Percentiles rank a stretch among this genome's conserved stretches.
These are phyloP conservation scores for Prillingera fragicola DNA, from an alignment of 1,284 basidiomycete genomes.

Conservation along the genomic window DNA sequence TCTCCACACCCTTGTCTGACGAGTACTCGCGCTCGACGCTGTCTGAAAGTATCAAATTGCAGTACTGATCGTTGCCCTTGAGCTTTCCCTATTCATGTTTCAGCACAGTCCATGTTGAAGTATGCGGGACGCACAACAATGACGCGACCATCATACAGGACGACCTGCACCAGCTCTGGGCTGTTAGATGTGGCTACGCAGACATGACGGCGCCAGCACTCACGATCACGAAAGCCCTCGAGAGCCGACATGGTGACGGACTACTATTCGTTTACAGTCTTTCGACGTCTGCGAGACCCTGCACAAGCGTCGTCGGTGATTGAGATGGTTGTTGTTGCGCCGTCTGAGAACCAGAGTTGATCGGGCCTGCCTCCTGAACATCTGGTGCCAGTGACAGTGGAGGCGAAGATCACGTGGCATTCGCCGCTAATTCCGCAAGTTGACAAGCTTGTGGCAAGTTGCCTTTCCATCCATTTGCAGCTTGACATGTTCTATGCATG, in stretches of 20 bases:
- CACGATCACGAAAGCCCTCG: constrained; percentile 43
- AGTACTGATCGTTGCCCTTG: constrained; percentile 85
- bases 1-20: constrained; percentile 84
- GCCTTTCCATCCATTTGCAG: not conserved
- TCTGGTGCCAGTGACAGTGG: not conserved
- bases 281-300: no score
- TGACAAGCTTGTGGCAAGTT: no score
- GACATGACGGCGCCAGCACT: constrained; percentile 11
- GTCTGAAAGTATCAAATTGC: constrained; percentile 85
- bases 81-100: constrained; percentile 63
- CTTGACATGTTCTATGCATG: no score
- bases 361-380: not conserved
- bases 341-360: not conserved
- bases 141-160: constrained; percentile 46
- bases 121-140: constrained; percentile 40
- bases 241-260: constrained; percentile 36
- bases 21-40: constrained; percentile 86
- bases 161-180: constrained; percentile 46
- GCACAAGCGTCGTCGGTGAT: not conserved
- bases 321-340: not conserved
- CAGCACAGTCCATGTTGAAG: not conserved
- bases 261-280: no score
- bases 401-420: not conserved
- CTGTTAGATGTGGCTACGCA: not conserved
- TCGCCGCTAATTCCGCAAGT: not conserved